phyloP scores from a whole-genome alignment of 305 asterid species.

The Fraxinus sp. region DNA sequence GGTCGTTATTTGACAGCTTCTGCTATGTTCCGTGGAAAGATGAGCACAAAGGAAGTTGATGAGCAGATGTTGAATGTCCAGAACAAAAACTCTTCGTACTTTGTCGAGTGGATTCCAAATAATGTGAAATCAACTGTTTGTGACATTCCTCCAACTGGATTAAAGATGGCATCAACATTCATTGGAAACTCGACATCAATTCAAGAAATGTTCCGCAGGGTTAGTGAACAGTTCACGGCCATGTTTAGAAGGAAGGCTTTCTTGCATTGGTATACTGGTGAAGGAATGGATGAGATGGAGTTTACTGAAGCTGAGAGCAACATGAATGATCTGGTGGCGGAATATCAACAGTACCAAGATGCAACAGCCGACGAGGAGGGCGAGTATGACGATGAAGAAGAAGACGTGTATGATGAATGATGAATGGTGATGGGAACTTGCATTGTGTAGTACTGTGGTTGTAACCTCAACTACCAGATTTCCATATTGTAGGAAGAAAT shows the following conservation, averaged over 20 bases:
- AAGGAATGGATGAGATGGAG: slow-evolving; percentile 47
- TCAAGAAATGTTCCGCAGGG: slow-evolving; percentile 39
- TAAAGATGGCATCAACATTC: slow-evolving; percentile 39
- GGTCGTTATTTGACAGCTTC: slow-evolving; percentile 37
- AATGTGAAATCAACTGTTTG: slow-evolving; percentile 41
- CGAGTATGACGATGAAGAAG: slow-evolving; percentile 39
- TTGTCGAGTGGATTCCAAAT: slow-evolving; percentile 42
- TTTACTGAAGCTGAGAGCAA: slow-evolving; percentile 46
- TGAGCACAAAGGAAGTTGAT: slow-evolving; percentile 38
- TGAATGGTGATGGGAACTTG: neutral
- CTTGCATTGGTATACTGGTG: slow-evolving; percentile 45
- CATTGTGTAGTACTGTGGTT: slow-evolving; percentile 16
- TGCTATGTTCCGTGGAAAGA: slow-evolving; percentile 36
- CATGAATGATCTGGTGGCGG: slow-evolving; percentile 40
- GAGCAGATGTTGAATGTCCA: slow-evolving; percentile 43
- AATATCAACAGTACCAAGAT: slow-evolving; percentile 42
- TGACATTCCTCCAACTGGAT: slow-evolving; percentile 42
- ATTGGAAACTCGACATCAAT: slow-evolving; percentile 39
- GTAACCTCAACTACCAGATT: slow-evolving; percentile 29
- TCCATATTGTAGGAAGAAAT: neutral
- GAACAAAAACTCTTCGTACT: slow-evolving; percentile 41
- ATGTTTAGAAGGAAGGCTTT: slow-evolving; percentile 46
- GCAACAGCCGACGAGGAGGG: slow-evolving; percentile 43
- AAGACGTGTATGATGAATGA: slow-evolving; percentile 27
- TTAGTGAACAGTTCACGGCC: slow-evolving; percentile 43